Conservation (phyloP, 768 basidiomycete genomes). For the Serendipita vermifera region DNA sequence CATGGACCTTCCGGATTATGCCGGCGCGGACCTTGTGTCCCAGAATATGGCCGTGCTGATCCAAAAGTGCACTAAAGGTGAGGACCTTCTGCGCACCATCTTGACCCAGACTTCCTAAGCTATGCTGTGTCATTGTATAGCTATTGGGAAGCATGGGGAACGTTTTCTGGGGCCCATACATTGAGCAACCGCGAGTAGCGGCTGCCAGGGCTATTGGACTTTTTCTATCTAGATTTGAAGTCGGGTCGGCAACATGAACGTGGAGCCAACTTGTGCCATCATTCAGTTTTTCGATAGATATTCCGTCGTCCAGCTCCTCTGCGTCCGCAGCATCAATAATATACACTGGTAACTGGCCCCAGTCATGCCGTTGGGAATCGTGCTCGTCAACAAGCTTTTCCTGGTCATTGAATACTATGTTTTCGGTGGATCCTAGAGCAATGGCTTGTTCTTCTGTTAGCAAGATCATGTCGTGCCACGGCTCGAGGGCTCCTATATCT, state of each 20-base stretch:
- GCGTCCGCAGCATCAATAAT: conserved; percentile 74
- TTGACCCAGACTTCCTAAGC: conserved; percentile 30
- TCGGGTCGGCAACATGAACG: conserved; percentile 88
- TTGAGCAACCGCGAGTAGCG: conserved; percentile 33
- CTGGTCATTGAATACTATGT: conserved; percentile 24
- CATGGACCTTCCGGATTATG: conserved; percentile 52
- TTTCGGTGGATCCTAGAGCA: conserved; percentile 13
- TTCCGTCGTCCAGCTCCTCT: conserved; percentile 84
- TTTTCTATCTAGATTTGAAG: conserved; percentile 55
- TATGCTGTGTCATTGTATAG: conserved; percentile 27
- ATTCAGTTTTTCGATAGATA: conserved; percentile 66
- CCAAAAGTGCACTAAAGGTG: conserved; percentile 68
- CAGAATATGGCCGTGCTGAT: conserved; percentile 45
- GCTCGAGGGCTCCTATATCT: conserved; percentile 60
- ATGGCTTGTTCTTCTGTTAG: conserved; percentile 22
- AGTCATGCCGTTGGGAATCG: conserved; percentile 70
- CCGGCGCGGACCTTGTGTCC: conserved; percentile 62
- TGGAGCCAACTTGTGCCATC: conserved; percentile 61
- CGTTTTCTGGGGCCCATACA: conserved; percentile 53
- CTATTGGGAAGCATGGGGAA: conserved; percentile 66
- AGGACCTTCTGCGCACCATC: conserved; percentile 43
- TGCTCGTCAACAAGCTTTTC: conserved; percentile 59
- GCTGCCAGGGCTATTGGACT: conserved; percentile 53
- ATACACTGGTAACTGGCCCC: conserved; percentile 66
- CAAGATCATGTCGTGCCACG: conserved; percentile 62